Evolutionary conservation across 352 stramenopile species (phyloP), one percentile per base, ranked within the genome.

Genomic region (Phytophthora sp.): DNA sequence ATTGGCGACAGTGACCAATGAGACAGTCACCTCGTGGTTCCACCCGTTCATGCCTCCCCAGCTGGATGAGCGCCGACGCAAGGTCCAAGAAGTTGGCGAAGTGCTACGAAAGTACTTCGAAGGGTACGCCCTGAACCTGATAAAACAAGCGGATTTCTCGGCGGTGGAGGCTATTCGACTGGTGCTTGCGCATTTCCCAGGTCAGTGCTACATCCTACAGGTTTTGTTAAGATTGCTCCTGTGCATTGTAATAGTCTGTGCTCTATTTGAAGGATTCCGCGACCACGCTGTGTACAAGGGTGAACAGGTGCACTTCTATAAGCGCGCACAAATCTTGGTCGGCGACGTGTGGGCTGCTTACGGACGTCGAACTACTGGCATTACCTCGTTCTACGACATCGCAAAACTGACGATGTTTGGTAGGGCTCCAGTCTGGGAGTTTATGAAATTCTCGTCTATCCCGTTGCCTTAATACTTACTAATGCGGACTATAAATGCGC

Each of bases 331-430:
- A 63, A 97, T 97, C 62, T 69, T 96, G 18, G 85, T 93, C 2
- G 90, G 79, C 2, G 90, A 97, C 35, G 66, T 97, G 7, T 97
- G 90, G 90, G 89, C 81, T 26, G 90, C 90, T 31, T 97, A 93
- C 59, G 89, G 89, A 8, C 71, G 84, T 11, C 80, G 69, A 44
- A 71, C 60, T 13, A 63, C 57, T 2, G 75, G 76, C 11, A 8
- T 88, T 20, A 74, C 69, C 15, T 85, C 72, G n/a, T 97, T 97
- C 39, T 54, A 79, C 53, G 90, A 97, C 54, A 89, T 96, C 26
- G 80, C 66, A 47, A 79, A 92, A 21, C 74, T 97, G 23, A 96
- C 90, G 7, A 97, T 96, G 89, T 97, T 97, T 64, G 82, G 82
- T 90, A 70, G 20, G n/a, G n/a, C n/a, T n/a, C n/a, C n/a, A n/a